These are phyloP conservation scores for Fusarium sp. DNA, from an alignment of 2,329 filamentous ascomycete genomes.

Conservation along the genomic window DNA sequence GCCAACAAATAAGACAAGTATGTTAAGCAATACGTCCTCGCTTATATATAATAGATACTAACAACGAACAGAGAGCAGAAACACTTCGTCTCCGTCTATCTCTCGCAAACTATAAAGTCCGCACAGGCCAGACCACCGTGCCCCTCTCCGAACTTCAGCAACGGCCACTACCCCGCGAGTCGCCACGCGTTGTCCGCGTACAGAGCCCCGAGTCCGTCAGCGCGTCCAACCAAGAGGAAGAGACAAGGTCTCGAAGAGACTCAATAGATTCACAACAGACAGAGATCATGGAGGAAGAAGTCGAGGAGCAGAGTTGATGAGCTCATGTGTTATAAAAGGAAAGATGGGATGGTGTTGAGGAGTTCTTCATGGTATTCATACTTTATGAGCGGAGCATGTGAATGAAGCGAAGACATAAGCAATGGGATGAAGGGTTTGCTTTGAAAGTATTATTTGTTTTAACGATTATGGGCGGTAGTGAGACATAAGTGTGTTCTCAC, in stretches of 20 bases:
- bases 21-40: background rate
- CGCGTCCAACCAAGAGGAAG: background rate
- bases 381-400: constrained; percentile 9
- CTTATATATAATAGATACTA: background rate
- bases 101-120: constrained; percentile 79
- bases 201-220: constrained; percentile 35
- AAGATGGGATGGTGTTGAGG: constrained; percentile 18
- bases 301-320: constrained; percentile 8
- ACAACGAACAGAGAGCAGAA: constrained; percentile 65
- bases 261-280: constrained; percentile 33
- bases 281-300: constrained; percentile 18
- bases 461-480: constrained; percentile 16
- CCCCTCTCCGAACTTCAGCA: constrained; percentile 70
- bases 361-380: constrained; percentile 17
- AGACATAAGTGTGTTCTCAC: constrained; percentile 18
- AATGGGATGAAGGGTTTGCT: background rate
- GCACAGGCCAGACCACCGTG: constrained; percentile 75
- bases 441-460: constrained; percentile 8
- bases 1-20: constrained; percentile 66
- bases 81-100: constrained; percentile 75
- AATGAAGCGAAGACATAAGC: constrained; percentile 12
- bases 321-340: background rate
- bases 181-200: constrained; percentile 39
- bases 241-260: constrained; percentile 18
- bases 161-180: constrained; percentile 44